Base-by-base conservation (phyloP, 2,329 filamentous ascomycete species). In the Biscogniauxia mediterranea region DNA sequence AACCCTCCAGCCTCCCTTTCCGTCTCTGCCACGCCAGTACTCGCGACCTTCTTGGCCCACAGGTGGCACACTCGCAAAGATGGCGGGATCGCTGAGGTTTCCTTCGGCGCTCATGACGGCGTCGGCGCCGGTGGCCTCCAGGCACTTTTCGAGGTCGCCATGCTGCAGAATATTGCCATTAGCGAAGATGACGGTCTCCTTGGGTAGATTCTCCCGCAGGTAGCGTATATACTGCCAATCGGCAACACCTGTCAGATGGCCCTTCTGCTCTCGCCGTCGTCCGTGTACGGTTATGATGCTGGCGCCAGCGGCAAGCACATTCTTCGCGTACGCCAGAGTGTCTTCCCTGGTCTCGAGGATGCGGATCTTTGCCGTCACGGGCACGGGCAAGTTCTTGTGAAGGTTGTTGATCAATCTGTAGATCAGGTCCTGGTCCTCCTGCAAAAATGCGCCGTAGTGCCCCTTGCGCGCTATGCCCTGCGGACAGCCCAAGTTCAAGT, bases 41-140 rank as follows among this genome's bases (percentile, higher is more conserved):
- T 96, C 93, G 61, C 89, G 83, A 0, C 86, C 87, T 74, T 91
- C 87, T 54, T 87, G 75, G 0, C 88, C 90, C 0, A 79, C 70
- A 0, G 84, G 74, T 0, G 92, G 92, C 17, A 87, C 81, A 32
- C 81, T 77, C 15, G 89, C 87, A 72, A 99, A 99, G 52, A 99
- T 89, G 1, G 87, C 88, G 0, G 95, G 95, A 72, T 99, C 92
- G 71, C 92, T 94, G 0, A 99, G 83, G 73, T 97, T 97, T 0
- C 93, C 95, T 77, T 99, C 95, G 5, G 95, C 95, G 67, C 90
- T 94, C 95, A 99, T 98, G 56, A 99, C 87, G 19, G 85, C 95
- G 74, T 99, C 95, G 1, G 89, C 94, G 0, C 93, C 93, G 0
- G 95, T 99, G 4, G 83, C 91, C 55, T 87, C 85, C 20, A 99